Percentiles rank a stretch among this genome's conserved stretches.
Conservation (phyloP, 108 stramenopile species). For the Discostella pseudostelligera region DNA sequence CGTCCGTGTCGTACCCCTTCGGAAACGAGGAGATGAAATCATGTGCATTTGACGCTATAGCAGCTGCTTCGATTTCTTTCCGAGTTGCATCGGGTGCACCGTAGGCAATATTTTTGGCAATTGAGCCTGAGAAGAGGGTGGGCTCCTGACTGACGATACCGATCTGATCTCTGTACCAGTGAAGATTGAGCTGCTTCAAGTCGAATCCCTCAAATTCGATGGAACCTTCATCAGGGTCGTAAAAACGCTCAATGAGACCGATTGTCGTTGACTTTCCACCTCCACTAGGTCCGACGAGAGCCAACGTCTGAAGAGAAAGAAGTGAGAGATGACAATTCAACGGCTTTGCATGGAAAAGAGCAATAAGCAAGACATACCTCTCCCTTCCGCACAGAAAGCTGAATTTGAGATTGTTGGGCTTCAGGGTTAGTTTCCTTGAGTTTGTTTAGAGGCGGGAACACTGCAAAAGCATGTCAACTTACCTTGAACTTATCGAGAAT, state of each 20-base stretch:
- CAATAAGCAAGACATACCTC: conserved; percentile 60
- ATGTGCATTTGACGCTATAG: conserved; percentile 85
- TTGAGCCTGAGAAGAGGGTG: conserved; percentile 81
- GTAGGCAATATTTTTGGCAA: conserved; percentile 89
- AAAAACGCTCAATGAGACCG: conserved; percentile 88
- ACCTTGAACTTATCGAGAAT: conserved; percentile 64
- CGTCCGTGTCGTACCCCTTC: conserved; percentile 68
- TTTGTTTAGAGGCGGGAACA: too few relatives aligned
- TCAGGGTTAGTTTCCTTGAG: background rate
- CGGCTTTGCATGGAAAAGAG: too few relatives aligned
- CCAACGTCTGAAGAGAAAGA: conserved; percentile 25
- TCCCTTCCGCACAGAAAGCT: conserved; percentile 50
- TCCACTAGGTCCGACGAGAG: conserved; percentile 72
- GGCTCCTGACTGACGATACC: conserved; percentile 94
- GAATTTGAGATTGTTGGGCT: background rate
- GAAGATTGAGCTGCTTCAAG: conserved; percentile 66
- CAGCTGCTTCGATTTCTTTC: conserved; percentile 77
- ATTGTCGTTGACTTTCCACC: conserved; percentile 88
- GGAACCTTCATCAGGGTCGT: conserved; percentile 83
- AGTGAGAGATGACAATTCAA: conserved; percentile 16
- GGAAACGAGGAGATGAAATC: conserved; percentile 76
- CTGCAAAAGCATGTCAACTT: background rate
- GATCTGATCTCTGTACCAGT: conserved; percentile 83
- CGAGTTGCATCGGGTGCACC: conserved; percentile 60
- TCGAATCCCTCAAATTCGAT: conserved; percentile 83